A percentile compares a stretch with the other conserved stretches of the same genome.
phyloP scores from a whole-genome alignment of 371 early-diverging fungal species.

The Sporodiniella umbellata region DNA sequence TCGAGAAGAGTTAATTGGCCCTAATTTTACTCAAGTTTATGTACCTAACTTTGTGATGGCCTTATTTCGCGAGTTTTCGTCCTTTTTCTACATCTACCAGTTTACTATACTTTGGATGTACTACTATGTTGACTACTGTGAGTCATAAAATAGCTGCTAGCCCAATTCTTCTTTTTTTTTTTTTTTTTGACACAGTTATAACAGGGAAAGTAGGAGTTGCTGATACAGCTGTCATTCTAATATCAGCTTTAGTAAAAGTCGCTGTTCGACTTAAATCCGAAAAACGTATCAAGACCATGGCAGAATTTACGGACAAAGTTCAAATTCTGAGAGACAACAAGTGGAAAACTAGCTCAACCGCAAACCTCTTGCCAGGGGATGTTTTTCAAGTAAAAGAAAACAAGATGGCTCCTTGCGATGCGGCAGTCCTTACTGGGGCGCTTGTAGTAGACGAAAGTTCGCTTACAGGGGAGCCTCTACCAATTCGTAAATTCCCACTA shows the following conservation, averaged over 20 bases:
- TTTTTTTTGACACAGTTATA: not conserved
- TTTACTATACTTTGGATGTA: constrained; percentile 72
- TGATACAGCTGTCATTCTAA: constrained; percentile 64
- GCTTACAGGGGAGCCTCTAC: constrained; percentile 66
- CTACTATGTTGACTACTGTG: constrained; percentile 68
- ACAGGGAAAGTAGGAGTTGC: constrained; percentile 67
- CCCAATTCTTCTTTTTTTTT: too few species aligned
- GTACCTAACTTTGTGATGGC: constrained; percentile 56
- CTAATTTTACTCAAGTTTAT: constrained; percentile 67
- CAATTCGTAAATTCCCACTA: constrained; percentile 62
- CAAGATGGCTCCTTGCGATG: constrained; percentile 66
- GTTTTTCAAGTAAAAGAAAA: constrained; percentile 57
- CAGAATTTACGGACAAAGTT: constrained; percentile 52
- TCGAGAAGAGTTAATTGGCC: constrained; percentile 63
- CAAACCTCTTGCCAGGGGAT: constrained; percentile 72
- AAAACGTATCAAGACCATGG: constrained; percentile 64
- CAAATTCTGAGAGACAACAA: constrained; percentile 47
- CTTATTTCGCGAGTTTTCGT: constrained; percentile 61
- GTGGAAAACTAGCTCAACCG: constrained; percentile 52
- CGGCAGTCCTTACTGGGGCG: constrained; percentile 63
- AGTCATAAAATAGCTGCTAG: too few species aligned
- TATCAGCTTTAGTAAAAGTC: constrained; percentile 72
- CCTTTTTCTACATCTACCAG: constrained; percentile 81
- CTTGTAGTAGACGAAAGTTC: constrained; percentile 72
- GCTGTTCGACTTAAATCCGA: constrained; percentile 61